Conservation (phyloP, 805 yeast species). For the Helenozyma rhizophorensis region DNA sequence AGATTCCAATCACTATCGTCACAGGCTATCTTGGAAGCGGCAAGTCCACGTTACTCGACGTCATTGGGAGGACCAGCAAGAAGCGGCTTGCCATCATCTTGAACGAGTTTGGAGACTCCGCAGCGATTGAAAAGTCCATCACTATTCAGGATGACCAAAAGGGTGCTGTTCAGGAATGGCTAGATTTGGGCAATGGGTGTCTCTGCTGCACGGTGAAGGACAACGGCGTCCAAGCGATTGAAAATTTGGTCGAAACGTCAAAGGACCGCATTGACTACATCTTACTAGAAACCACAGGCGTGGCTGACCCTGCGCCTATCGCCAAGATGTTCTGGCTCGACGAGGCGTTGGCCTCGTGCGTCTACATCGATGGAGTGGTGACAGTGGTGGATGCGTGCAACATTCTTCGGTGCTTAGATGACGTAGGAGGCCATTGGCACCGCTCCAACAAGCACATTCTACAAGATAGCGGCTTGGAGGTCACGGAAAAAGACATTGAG, state of each 20-base stretch:
- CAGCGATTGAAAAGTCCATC: constrained; percentile 83
- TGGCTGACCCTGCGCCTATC: constrained; percentile 97
- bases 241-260: constrained; percentile 68
- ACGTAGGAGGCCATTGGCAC: constrained; percentile 70
- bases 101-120: constrained; percentile 89
- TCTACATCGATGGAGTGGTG: constrained; percentile 86
- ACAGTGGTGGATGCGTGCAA: constrained; percentile 80
- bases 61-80: constrained; percentile 65
- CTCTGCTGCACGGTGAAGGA: constrained; percentile 95
- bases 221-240: constrained; percentile 92
- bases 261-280: constrained; percentile 82
- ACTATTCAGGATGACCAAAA: constrained; percentile 56
- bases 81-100: constrained; percentile 82
- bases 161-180: constrained; percentile 79
- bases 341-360: constrained; percentile 76
- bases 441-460: constrained; percentile 29
- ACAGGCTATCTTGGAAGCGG: constrained; percentile 97
- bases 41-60: constrained; percentile 78
- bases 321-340: constrained; percentile 98
- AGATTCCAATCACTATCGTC: constrained; percentile 86
- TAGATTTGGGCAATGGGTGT: constrained; percentile 95
- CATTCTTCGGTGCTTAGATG: constrained; percentile 62
- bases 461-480: constrained; percentile 19
- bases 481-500: constrained; percentile 24
- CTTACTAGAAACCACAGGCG: constrained; percentile 89